Conservation (phyloP, 345 rosid species). For the Acer saccharum region DNA sequence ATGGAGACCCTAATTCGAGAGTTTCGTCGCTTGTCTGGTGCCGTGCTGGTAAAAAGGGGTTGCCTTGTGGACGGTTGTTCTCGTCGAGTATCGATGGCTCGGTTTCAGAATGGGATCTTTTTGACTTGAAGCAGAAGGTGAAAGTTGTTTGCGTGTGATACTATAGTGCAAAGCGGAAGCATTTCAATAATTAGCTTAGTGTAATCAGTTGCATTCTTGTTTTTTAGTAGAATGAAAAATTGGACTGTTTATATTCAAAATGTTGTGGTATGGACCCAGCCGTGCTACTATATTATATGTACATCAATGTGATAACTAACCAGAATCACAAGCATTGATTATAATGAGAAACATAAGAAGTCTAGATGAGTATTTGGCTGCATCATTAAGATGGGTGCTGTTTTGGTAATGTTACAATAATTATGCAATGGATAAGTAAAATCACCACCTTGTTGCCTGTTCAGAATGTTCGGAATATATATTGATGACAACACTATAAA, state of each 20-base stretch:
- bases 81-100: constrained; percentile 89
- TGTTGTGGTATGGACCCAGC: neutral
- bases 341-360: neutral
- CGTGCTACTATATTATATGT: neutral
- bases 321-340: neutral
- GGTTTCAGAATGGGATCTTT: constrained; percentile 85
- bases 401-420: neutral
- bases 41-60: constrained; percentile 45
- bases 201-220: neutral
- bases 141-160: constrained; percentile 1
- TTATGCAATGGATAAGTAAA: neutral
- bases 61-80: constrained; percentile 73
- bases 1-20: constrained; percentile 73
- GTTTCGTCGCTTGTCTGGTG: constrained; percentile 91
- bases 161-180: neutral
- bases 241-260: neutral
- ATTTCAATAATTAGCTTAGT: neutral
- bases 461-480: neutral
- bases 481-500: neutral
- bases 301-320: neutral
- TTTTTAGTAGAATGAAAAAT: neutral
- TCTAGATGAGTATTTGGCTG: neutral
- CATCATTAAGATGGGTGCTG: neutral
- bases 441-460: neutral
- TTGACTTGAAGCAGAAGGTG: constrained; percentile 86